A percentile compares a stretch with the other conserved stretches of the same genome.
Evolutionary conservation across 2,329 filamentous ascomycete species (phyloP).

Genomic region (Biscogniauxia sp.): DNA sequence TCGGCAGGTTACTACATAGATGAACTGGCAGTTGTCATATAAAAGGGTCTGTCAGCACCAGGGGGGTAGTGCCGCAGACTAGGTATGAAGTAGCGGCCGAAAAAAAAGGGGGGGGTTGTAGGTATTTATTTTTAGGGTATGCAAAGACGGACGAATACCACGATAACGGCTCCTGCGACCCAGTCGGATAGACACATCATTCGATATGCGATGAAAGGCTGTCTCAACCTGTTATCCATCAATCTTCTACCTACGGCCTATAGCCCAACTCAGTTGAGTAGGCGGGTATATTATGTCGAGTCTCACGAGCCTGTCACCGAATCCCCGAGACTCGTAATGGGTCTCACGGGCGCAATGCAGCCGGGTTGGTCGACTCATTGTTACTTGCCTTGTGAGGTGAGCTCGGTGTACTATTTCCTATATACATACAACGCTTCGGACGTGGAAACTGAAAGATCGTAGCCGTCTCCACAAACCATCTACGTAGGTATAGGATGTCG

Average conservation of each 20-base stretch:
- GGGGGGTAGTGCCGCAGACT: neutral
- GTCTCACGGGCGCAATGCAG: neutral
- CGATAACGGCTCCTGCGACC: neutral
- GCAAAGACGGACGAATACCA: neutral
- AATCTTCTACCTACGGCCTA: neutral
- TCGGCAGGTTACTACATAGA: neutral
- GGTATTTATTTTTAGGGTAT: neutral
- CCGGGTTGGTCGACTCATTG: neutral
- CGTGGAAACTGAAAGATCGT: neutral
- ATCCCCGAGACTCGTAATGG: neutral
- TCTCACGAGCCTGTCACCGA: neutral
- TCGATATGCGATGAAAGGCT: neutral
- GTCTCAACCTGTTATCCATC: neutral
- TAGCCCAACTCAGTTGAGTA: neutral
- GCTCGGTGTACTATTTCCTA: no score
- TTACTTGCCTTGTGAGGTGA: neutral
- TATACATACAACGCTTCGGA: neutral
- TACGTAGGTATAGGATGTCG: no score
- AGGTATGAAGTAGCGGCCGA: neutral
- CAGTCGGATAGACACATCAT: neutral
- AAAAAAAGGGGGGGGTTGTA: no score
- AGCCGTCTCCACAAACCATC: neutral
- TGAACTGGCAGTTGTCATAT: neutral
- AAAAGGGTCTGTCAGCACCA: neutral
- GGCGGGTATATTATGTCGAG: neutral